Base-by-base conservation (phyloP, 1,139 yeast species). In the Yamadazyma spencermartinsiae region DNA sequence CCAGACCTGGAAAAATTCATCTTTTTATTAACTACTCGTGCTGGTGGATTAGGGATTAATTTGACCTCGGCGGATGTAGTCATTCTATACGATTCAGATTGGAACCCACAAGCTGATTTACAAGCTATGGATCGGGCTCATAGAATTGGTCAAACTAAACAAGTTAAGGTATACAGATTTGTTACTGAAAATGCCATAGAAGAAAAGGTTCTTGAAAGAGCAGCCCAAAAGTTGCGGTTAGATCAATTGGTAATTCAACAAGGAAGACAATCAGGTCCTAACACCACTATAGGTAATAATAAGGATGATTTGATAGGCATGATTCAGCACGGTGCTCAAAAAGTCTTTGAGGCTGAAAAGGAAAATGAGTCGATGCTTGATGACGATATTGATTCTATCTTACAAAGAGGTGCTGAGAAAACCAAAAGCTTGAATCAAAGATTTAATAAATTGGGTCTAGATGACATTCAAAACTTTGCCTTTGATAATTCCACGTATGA, bases 71-170 rank as follows among this genome's bases (percentile, higher is more conserved):
- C 98, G 1, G 97, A 92, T 61, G 79, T 84, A 41, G 98, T 92
- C 40, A 78, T 92, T 7, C 65, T 92, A 26, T 92, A 81, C 55
- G 98, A 92, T 61, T 87, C 96, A 1, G 98, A 92, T 63, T 92
- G 98, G 98, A 92, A 92, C 56, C 98, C 98, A 1, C 98, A 92
- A 58, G 98, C 98, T 0, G 98, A 92, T 72, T 72, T 92, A 52
- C 98, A 92, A 63, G 98, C 98, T 1, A 92, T 92, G 98, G 98
- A 92, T 61, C 77, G 98, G 58, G 98, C 98, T 0, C 98, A 92
- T 61, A 81, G 98, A 68, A 92, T 92, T 56, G 98, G 98, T 9
- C 98, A 92, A 60, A 90, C 88, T 60, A 92, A 90, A 56, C 98
- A 92, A 63, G 98, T 92, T 6, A 80, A 82, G 49, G 98, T 92